Evolutionary conservation across 768 basidiomycete genomes (phyloP).

Genomic region (Lactarius trivialis): DNA sequence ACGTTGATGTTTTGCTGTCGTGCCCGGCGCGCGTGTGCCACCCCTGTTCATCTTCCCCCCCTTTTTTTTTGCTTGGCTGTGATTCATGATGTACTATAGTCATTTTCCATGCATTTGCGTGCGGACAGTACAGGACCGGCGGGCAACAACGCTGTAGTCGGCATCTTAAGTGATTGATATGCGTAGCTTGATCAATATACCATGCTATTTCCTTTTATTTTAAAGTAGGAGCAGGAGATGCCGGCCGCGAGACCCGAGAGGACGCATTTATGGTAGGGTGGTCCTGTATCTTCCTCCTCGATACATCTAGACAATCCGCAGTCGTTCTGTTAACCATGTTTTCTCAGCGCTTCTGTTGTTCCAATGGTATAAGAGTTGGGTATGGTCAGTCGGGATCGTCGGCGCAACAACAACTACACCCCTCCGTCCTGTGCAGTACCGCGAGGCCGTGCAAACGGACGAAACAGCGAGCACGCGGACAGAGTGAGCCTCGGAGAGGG

Average conservation of each 20-base stretch:
- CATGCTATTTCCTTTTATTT: background rate
- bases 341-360: no score
- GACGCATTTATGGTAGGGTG: no score
- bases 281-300: no score
- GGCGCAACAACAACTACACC: background rate
- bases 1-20: slow-evolving; percentile 15
- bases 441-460: background rate
- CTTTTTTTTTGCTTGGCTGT: background rate
- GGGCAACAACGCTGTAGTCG: slow-evolving; percentile 4
- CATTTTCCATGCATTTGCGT: slow-evolving; percentile 16
- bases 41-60: background rate
- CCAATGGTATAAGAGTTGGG: no score
- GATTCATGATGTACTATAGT: slow-evolving; percentile 20
- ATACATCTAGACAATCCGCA: no score
- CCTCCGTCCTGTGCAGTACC: background rate
- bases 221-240: no score
- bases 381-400: background rate
- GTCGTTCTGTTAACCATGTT: no score
- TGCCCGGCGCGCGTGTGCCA: slow-evolving; percentile 17
- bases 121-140: slow-evolving; percentile 10
- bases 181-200: slow-evolving; percentile 15
- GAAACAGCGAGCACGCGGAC: no score
- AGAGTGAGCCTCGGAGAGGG: background rate
- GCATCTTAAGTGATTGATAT: slow-evolving; percentile 2
- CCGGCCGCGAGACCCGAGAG: no score